Percentiles rank a stretch among this genome's conserved stretches.
These are phyloP conservation scores for Phytophthora idaei DNA, from an alignment of 352 stramenopile genomes.

Conservation along the genomic window DNA sequence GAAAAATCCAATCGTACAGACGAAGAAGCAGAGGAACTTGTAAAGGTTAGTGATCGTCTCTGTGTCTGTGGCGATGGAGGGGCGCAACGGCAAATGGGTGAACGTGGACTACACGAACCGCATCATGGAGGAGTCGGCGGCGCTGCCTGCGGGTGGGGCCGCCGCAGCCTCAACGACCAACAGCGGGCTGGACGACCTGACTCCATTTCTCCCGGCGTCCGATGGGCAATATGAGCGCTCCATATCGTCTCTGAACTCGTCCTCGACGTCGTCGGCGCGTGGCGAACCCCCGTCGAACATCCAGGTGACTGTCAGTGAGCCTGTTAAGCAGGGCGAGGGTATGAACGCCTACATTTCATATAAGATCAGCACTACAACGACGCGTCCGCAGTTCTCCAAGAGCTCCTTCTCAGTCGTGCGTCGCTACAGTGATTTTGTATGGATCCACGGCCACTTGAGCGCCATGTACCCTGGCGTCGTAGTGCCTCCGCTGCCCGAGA, in stretches of 20 bases:
- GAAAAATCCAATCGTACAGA: conserved; percentile 16
- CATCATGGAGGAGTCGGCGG: conserved; percentile 55
- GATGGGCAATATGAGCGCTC: conserved; percentile 4
- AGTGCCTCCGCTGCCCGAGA: conserved; percentile 95
- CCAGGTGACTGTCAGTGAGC: conserved; percentile 92
- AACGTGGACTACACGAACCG: conserved; percentile 87
- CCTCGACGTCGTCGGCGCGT: conserved; percentile 9
- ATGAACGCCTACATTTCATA: conserved; percentile 99
- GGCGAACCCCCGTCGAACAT: conserved; percentile 41
- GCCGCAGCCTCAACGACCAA: background rate
- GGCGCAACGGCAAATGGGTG: conserved; percentile 85
- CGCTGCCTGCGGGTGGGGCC: conserved; percentile 13
- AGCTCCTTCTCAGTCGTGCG: conserved; percentile 91
- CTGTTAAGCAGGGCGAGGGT: conserved; percentile 95
- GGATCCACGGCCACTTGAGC: conserved; percentile 92
- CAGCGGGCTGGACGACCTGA: conserved; percentile 18
- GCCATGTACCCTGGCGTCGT: conserved; percentile 90
- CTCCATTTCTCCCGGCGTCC: conserved; percentile 18
- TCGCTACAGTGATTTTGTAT: conserved; percentile 96
- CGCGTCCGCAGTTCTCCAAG: conserved; percentile 83
- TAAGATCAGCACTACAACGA: conserved; percentile 90
- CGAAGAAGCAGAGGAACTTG: background rate
- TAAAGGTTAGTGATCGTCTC: background rate
- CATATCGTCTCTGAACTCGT: conserved; percentile 11
- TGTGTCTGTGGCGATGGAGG: conserved; percentile 43